phyloP scores from a whole-genome alignment of 2,329 filamentous ascomycete genomes.

The Akanthomyces dipterigenus region DNA sequence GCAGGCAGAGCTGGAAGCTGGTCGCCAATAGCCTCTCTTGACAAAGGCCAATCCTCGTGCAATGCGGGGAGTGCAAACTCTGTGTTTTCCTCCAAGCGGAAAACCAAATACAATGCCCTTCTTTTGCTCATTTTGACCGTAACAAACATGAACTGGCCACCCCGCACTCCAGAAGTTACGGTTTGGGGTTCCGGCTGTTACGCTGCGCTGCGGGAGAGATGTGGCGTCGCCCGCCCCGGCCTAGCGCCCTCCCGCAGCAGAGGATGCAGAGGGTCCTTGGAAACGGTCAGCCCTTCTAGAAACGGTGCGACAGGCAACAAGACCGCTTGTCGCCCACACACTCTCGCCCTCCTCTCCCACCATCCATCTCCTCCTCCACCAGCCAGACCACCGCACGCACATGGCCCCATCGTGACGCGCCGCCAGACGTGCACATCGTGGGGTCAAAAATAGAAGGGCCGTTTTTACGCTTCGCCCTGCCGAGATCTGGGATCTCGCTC shows the following conservation, averaged over 20 bases:
- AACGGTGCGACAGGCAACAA: conserved; percentile 3
- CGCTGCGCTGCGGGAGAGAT: conserved; percentile 5
- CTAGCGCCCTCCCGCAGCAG: not conserved
- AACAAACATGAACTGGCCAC: not conserved
- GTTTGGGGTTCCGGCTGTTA: conserved; percentile 1
- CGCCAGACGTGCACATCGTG: conserved; percentile 7
- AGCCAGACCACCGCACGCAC: not conserved
- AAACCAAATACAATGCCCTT: not conserved
- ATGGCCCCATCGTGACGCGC: conserved; percentile 8
- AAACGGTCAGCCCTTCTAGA: conserved; percentile 4
- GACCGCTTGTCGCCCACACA: not conserved
- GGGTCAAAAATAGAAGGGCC: conserved; percentile 7
- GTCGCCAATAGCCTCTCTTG: too few relatives aligned
- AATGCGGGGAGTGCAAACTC: too few relatives aligned
- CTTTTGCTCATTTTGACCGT: not conserved
- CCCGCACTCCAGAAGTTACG: not conserved
- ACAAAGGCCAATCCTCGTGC: too few relatives aligned
- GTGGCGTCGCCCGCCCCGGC: not conserved
- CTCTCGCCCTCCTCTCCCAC: not conserved
- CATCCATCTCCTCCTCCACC: not conserved
- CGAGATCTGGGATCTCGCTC: conserved; percentile 9
- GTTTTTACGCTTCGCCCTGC: conserved; percentile 6
- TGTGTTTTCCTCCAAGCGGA: too few relatives aligned
- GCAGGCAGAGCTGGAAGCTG: too few relatives aligned
- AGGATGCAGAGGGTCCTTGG: not conserved